These are phyloP conservation scores for Lagenidium sp. DNA, from an alignment of 352 stramenopile genomes.

Conservation along the genomic window DNA sequence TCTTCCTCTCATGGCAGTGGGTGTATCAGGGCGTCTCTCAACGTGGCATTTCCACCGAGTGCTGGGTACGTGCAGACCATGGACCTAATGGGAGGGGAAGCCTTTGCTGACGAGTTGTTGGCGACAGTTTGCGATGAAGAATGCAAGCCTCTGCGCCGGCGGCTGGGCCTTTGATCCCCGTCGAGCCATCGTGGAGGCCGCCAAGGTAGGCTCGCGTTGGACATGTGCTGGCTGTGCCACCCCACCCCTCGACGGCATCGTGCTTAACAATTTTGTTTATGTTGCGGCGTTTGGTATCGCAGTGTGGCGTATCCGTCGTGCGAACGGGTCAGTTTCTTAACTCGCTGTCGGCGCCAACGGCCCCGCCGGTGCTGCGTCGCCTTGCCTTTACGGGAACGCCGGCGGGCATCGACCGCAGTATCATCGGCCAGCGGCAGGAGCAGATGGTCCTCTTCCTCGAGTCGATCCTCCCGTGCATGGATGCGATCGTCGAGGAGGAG, in stretches of 20 bases:
- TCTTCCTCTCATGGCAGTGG: slow-evolving; percentile 83
- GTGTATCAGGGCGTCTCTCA: slow-evolving; percentile 79
- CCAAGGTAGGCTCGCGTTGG: slow-evolving; percentile 24
- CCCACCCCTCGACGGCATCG: neutral
- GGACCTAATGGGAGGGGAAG: neutral
- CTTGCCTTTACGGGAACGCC: slow-evolving; percentile 37
- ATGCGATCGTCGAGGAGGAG: slow-evolving; percentile 70
- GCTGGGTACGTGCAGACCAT: slow-evolving; percentile 36
- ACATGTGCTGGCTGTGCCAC: slow-evolving; percentile 1
- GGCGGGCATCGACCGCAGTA: slow-evolving; percentile 32
- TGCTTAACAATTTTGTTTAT: too few species aligned
- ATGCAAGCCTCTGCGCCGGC: slow-evolving; percentile 46
- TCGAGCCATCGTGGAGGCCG: slow-evolving; percentile 66
- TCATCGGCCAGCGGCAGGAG: slow-evolving; percentile 55
- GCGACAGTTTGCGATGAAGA: slow-evolving; percentile 79
- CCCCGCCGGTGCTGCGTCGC: slow-evolving; percentile 25
- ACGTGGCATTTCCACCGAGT: slow-evolving; percentile 70
- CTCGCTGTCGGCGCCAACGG: slow-evolving; percentile 22
- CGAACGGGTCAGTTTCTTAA: slow-evolving; percentile 66
- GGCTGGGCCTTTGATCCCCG: slow-evolving; percentile 66
- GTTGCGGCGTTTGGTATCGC: too few species aligned
- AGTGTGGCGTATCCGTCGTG: slow-evolving; percentile 42
- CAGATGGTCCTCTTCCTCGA: slow-evolving; percentile 80
- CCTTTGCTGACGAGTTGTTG: too few species aligned
- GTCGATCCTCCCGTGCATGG: slow-evolving; percentile 66